Conservation (phyloP, 2,329 filamentous ascomycete species). For the Stylonectria norvegica region DNA sequence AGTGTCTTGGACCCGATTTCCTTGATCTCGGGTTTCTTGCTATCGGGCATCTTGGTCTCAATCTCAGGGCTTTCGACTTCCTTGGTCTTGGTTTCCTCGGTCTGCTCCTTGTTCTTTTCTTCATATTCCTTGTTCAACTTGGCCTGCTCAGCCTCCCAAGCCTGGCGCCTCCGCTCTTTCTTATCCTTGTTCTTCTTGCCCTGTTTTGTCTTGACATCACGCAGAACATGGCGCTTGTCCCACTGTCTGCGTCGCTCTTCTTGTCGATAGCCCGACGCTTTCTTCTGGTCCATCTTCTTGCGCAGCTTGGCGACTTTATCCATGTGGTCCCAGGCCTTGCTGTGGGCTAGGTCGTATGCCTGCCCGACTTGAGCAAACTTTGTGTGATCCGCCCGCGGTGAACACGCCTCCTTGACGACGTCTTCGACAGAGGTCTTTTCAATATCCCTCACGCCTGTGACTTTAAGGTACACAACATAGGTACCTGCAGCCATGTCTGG, state of each 20-base stretch:
- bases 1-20: too few relatives aligned
- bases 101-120: conserved; percentile 22
- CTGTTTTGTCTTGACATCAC: conserved; percentile 40
- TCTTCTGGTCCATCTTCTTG: conserved; percentile 47
- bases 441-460: conserved; percentile 48
- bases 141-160: conserved; percentile 26
- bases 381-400: conserved; percentile 48
- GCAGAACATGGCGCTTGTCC: conserved; percentile 46
- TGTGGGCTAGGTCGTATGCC: conserved; percentile 59
- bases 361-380: conserved; percentile 57
- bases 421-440: conserved; percentile 48
- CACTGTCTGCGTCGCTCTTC: conserved; percentile 47
- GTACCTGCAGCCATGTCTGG: conserved; percentile 52
- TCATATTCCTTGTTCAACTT: conserved; percentile 28
- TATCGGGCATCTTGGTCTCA: too few relatives aligned
- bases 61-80: too few relatives aligned
- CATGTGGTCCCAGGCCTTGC: conserved; percentile 52
- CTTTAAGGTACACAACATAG: conserved; percentile 55
- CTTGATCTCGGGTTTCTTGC: too few relatives aligned
- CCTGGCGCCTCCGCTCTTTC: conserved; percentile 28
- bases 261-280: conserved; percentile 45
- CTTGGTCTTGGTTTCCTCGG: conserved; percentile 13
- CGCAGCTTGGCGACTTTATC: conserved; percentile 48
- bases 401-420: conserved; percentile 51
- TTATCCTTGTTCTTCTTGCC: conserved; percentile 38